Conservation (phyloP, 2,329 filamentous ascomycete genomes). For the Intubia oerlemansii region DNA sequence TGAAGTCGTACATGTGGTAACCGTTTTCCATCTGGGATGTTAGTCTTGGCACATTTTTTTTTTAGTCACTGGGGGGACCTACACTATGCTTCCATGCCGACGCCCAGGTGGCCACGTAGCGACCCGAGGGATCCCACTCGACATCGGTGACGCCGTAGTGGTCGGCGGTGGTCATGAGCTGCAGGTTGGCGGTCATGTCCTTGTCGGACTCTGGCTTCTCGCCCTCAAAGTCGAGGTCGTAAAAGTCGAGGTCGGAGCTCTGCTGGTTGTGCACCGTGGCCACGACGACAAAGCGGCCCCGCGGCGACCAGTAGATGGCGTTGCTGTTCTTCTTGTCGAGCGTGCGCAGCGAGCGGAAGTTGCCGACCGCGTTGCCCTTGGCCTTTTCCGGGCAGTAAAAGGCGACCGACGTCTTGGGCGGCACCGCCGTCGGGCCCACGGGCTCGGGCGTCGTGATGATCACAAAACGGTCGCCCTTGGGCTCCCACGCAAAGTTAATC, state of each 20-base stretch:
- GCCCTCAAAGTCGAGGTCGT: constrained; percentile 92
- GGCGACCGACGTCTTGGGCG: constrained; percentile 80
- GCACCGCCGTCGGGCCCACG: constrained; percentile 53
- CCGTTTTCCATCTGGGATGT: constrained; percentile 99
- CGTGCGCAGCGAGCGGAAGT: constrained; percentile 90
- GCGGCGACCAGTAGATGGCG: constrained; percentile 96
- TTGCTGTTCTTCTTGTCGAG: constrained; percentile 99
- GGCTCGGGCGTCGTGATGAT: constrained; percentile 89
- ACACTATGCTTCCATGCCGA: constrained; percentile 92
- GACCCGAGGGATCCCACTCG: constrained; percentile 92
- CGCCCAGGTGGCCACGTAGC: constrained; percentile 83
- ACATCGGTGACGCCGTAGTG: constrained; percentile 97
- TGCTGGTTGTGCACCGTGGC: constrained; percentile 85
- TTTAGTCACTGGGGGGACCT: too few relatives aligned
- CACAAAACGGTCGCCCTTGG: constrained; percentile 91
- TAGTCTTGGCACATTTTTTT: too few relatives aligned
- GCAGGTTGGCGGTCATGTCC: constrained; percentile 82
- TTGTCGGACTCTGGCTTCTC: constrained; percentile 88
- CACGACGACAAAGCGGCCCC: constrained; percentile 83
- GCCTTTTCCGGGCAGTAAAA: constrained; percentile 96
- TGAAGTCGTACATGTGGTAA: constrained; percentile 96
- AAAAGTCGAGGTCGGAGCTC: constrained; percentile 92
- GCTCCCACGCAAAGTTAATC: constrained; percentile 99
- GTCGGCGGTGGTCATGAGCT: constrained; percentile 81
- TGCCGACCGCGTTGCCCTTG: constrained; percentile 62